Evolutionary conservation across 116 monocot genomes (phyloP), one percentile per base, ranked within the genome.

Genomic region (Trichopus zeylanicus): DNA sequence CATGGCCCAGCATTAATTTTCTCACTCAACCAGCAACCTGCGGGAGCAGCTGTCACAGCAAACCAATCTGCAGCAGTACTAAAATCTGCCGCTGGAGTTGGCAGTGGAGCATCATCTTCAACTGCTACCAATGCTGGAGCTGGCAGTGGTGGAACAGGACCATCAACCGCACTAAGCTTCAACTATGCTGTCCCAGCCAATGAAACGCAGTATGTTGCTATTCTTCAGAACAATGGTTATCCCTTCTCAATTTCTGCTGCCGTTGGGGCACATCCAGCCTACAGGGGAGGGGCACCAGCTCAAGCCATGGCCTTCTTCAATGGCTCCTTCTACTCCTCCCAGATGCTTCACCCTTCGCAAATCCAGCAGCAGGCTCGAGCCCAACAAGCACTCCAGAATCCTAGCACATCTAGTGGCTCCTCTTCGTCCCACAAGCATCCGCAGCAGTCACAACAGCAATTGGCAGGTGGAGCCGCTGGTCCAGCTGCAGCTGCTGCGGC

Each of bases 341-440:
- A 76, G 9, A 84, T 97, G 81, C 54, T 87, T 29, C 84, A 81
- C 23, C 79, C 87, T 15, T 75, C 79, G 16, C 84, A 80, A 10
- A 78, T 63, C 18, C 78, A 71, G 46, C 88, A 79, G 70, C 78
- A 81, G 63, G 59, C 62, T 10, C 68, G 73, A 13, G 28, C 23
- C 15, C 90, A 78, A 59, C 83, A 65, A 29, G 63, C 56, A 3
- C 78, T 68, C 35, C 81, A 82, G 56, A 91, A 91, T 29, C 66
- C 67, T 1, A 87, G 82, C 64, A 81, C 77, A 8, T 81, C 84
- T 0, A 91, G 75, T 53, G 77, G 82, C 5, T 88, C 97, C 11
- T 72, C 91, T 26, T 80, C 87, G 1, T 95, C 90, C 1, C 97
- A 91, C 67, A 98, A 91, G 75, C 82, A 81, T 46, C 65, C 62